Percentiles rank a stretch among this genome's conserved stretches.
phyloP scores from a whole-genome alignment of 352 stramenopile species.

The Globisporangium ultimum region DNA sequence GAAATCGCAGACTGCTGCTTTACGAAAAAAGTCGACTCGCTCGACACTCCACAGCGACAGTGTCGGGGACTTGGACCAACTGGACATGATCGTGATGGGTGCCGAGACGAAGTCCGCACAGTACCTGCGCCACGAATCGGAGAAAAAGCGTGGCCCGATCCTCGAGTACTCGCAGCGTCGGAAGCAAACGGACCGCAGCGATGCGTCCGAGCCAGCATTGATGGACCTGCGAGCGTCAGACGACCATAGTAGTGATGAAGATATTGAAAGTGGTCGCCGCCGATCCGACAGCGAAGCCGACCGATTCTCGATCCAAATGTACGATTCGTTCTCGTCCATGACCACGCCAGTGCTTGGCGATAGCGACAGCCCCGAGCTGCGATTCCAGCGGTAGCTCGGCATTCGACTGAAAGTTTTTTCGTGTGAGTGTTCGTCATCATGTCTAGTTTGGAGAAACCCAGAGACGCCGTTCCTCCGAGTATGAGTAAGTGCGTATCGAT shows the following conservation, averaged over 20 bases:
- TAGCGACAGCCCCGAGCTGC: constrained; percentile 9
- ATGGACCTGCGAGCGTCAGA: constrained; percentile 15
- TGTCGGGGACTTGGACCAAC: constrained; percentile 32
- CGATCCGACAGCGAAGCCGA: constrained; percentile 16
- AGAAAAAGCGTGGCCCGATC: neutral
- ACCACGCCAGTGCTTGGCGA: constrained; percentile 43
- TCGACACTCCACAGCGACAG: constrained; percentile 15
- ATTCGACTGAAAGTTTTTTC: too few relatives aligned
- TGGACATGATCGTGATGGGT: constrained; percentile 29
- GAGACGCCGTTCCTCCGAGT: too few relatives aligned
- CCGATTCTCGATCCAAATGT: constrained; percentile 38
- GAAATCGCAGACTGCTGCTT: constrained; percentile 3
- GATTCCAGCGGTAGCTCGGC: constrained; percentile 11
- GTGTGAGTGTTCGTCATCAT: too few relatives aligned
- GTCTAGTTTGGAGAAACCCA: too few relatives aligned
- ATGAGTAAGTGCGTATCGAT: too few relatives aligned
- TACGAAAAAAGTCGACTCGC: constrained; percentile 14
- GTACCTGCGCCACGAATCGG: constrained; percentile 11
- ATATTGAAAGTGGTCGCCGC: constrained; percentile 1
- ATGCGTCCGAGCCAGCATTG: constrained; percentile 15
- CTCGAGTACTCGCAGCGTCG: constrained; percentile 6
- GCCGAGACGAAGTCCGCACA: constrained; percentile 17
- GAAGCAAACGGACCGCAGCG: constrained; percentile 10
- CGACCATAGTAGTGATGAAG: constrained; percentile 7
- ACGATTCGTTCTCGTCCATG: constrained; percentile 48